Evolutionary conservation across 176 grass and related monocot genomes (phyloP).

Genomic region (Cocos nucifera): DNA sequence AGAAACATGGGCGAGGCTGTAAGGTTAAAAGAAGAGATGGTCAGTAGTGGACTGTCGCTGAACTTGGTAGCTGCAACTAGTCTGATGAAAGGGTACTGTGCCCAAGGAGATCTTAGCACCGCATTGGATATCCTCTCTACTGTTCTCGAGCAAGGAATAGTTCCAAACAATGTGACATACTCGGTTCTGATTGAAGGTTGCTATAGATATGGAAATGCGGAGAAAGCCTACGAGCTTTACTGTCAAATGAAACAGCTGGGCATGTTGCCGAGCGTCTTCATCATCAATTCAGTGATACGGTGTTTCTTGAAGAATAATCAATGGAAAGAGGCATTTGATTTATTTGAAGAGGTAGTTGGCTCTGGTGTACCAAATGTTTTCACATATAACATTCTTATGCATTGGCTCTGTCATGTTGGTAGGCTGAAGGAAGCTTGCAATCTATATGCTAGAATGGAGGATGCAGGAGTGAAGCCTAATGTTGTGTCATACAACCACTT

Average conservation of each 20-base stretch:
- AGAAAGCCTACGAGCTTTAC: constrained; percentile 50
- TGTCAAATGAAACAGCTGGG: constrained; percentile 49
- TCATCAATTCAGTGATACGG: constrained; percentile 44
- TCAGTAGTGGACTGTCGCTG: constrained; percentile 31
- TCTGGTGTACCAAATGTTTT: constrained; percentile 34
- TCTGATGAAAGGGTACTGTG: constrained; percentile 65
- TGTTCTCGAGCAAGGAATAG: constrained; percentile 25
- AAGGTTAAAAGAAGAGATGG: constrained; percentile 51
- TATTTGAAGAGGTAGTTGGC: constrained; percentile 40
- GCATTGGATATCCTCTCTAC: constrained; percentile 50
- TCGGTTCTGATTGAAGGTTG: constrained; percentile 57
- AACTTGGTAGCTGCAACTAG: constrained; percentile 37
- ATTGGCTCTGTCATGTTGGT: constrained; percentile 43
- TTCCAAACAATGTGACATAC: constrained; percentile 43
- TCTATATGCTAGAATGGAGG: constrained; percentile 57
- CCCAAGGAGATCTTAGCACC: constrained; percentile 30
- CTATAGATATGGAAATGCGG: constrained; percentile 34
- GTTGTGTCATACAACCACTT: constrained; percentile 46
- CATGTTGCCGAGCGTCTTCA: constrained; percentile 26
- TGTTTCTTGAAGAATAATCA: constrained; percentile 48
- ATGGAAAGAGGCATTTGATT: constrained; percentile 39
- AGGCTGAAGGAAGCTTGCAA: constrained; percentile 42
- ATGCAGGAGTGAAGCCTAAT: constrained; percentile 47
- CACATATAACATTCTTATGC: constrained; percentile 53
- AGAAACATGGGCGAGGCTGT: constrained; percentile 55